Evolutionary conservation across 2,329 filamentous ascomycete genomes (phyloP).

Genomic region (Diaporthe sp.): DNA sequence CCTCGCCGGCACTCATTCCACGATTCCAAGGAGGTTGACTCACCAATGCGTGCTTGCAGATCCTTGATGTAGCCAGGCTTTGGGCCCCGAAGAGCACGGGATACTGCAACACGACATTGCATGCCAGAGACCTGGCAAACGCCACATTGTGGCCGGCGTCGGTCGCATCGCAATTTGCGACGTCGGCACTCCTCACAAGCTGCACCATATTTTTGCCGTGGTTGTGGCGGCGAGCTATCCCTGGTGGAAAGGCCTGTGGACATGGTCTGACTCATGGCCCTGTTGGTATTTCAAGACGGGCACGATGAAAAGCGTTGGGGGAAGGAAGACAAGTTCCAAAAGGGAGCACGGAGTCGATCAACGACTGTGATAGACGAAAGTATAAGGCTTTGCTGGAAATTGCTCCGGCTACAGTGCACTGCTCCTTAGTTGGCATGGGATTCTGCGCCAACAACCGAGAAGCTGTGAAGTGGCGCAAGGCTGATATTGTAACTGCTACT

Average conservation of each 20-base stretch:
- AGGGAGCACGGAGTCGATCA: background rate
- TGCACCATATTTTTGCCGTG: background rate
- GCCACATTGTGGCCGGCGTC: background rate
- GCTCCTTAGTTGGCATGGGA: background rate
- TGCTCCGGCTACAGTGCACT: no score
- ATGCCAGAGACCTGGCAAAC: background rate
- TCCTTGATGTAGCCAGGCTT: conserved; percentile 12
- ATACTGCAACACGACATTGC: background rate
- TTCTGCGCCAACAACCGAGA: no score
- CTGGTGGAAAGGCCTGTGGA: background rate
- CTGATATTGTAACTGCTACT: background rate
- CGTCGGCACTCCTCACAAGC: background rate
- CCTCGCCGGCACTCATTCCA: background rate
- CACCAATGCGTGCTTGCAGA: background rate
- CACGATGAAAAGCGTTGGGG: no score
- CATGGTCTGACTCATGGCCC: background rate
- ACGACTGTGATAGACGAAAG: background rate
- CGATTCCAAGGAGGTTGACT: background rate
- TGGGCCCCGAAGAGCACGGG: background rate
- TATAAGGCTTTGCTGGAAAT: no score
- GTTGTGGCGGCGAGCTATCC: background rate
- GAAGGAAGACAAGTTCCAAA: background rate
- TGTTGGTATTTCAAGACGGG: background rate
- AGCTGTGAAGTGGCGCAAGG: background rate
- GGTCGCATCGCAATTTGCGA: background rate